Conservation (phyloP, 148 eudicot species). For the Rhododendron simsii region DNA sequence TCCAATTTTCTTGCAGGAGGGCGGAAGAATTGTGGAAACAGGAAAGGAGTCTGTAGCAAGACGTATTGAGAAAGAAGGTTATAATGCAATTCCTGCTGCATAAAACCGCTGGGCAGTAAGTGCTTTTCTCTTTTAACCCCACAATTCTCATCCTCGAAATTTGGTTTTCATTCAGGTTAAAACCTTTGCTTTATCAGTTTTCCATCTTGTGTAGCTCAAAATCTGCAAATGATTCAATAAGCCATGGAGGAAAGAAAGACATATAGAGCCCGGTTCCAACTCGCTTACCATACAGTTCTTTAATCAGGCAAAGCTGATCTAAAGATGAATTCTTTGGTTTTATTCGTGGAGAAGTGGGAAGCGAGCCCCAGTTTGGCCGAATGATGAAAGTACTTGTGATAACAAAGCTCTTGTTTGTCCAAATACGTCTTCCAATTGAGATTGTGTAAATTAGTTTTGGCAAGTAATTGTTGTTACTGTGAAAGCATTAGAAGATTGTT, state of each 20-base stretch:
- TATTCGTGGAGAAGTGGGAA: neutral
- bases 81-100: slow-evolving; percentile 55
- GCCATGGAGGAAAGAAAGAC: neutral
- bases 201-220: neutral
- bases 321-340: neutral
- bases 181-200: neutral
- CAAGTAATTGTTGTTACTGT: neutral
- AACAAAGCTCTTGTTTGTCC: neutral
- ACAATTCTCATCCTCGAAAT: neutral
- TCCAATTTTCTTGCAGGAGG: slow-evolving; percentile 42
- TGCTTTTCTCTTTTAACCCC: slow-evolving; percentile 6
- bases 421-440: neutral
- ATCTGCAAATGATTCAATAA: neutral
- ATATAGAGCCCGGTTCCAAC: neutral
- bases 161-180: neutral
- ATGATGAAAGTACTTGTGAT: neutral
- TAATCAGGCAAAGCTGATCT: neutral
- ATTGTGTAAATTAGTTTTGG: neutral
- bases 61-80: slow-evolving; percentile 84
- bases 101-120: slow-evolving; percentile 19
- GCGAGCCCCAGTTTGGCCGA: neutral
- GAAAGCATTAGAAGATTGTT: neutral
- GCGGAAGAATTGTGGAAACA: slow-evolving; percentile 81
- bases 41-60: slow-evolving; percentile 86
- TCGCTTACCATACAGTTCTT: neutral